Percentiles rank a stretch among this genome's conserved stretches.
Conservation (phyloP, 176 grass and related monocot genomes). For the Raddia guianensis region DNA sequence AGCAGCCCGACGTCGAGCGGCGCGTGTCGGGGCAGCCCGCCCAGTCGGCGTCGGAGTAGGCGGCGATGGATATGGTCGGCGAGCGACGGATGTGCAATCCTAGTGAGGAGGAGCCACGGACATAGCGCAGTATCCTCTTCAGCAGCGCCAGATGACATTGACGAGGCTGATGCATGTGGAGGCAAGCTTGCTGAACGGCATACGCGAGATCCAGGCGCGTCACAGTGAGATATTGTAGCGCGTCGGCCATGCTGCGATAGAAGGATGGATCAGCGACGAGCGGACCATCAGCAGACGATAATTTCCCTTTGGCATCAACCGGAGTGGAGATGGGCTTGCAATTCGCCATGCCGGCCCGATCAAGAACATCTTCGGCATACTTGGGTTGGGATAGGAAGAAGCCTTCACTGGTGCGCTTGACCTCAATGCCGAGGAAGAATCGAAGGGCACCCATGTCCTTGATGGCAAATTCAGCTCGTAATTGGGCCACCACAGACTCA, state of each 20-base stretch:
- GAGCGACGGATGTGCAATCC: too few relatives aligned
- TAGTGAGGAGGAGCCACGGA: neutral
- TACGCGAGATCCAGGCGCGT: neutral
- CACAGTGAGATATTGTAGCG: neutral
- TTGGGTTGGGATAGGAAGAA: neutral
- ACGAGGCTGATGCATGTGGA: neutral
- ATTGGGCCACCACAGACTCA: too few relatives aligned
- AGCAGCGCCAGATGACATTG: neutral
- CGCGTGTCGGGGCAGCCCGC: too few relatives aligned
- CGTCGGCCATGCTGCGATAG: neutral
- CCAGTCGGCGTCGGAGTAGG: neutral
- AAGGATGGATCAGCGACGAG: neutral
- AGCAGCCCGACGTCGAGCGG: too few relatives aligned
- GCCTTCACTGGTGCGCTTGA: neutral
- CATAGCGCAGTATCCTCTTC: neutral
- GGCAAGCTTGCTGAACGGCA: neutral
- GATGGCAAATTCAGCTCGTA: too few relatives aligned
- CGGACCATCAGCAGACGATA: too few relatives aligned
- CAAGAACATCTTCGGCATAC: neutral
- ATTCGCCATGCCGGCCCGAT: neutral
- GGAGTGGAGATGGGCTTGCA: neutral
- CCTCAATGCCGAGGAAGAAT: constrained; percentile 9
- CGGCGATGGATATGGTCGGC: neutral
- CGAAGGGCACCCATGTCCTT: neutral
- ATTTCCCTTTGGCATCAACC: neutral